Conservation (phyloP, 2,329 filamentous ascomycete species). For the Phaeosphaeriaceae sp. region DNA sequence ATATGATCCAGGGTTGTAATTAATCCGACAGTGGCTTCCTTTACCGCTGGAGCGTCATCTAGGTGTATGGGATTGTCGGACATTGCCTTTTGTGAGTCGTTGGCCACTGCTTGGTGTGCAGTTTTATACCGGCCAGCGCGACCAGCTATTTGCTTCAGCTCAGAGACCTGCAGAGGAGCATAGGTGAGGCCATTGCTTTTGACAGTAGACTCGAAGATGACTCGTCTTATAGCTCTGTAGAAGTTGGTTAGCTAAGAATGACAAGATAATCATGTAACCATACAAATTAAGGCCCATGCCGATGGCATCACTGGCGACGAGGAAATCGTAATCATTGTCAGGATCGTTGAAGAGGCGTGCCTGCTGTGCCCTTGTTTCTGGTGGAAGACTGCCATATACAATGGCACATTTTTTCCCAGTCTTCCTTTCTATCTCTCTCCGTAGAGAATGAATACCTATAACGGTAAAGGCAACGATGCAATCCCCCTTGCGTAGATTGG, state of each 20-base stretch:
- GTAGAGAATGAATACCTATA: conserved; percentile 79
- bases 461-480: conserved; percentile 88
- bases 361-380: conserved; percentile 90
- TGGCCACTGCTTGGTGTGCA: conserved; percentile 61
- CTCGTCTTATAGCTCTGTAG: conserved; percentile 74
- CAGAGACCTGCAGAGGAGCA: conserved; percentile 69
- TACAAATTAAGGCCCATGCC: conserved; percentile 96
- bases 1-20: conserved; percentile 78
- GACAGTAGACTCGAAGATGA: conserved; percentile 79
- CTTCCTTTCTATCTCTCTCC: conserved; percentile 73
- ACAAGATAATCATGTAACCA: conserved; percentile 29
- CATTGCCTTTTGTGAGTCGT: conserved; percentile 21
- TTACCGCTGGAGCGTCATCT: conserved; percentile 21
- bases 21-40: conserved; percentile 62
- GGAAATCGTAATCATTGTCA: conserved; percentile 90
- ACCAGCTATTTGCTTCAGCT: conserved; percentile 94
- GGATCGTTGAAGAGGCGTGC: conserved; percentile 94
- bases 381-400: conserved; percentile 89
- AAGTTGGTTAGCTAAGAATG: conserved; percentile 20
- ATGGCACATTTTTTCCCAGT: conserved; percentile 87
- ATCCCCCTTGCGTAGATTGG: conserved; percentile 82
- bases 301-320: conserved; percentile 94
- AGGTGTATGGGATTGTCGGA: conserved; percentile 14
- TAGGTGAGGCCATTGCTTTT: conserved; percentile 72
- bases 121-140: conserved; percentile 86